These are phyloP conservation scores for Ophiostoma australiae DNA, from an alignment of 2,329 filamentous ascomycete species.

Conservation along the genomic window DNA sequence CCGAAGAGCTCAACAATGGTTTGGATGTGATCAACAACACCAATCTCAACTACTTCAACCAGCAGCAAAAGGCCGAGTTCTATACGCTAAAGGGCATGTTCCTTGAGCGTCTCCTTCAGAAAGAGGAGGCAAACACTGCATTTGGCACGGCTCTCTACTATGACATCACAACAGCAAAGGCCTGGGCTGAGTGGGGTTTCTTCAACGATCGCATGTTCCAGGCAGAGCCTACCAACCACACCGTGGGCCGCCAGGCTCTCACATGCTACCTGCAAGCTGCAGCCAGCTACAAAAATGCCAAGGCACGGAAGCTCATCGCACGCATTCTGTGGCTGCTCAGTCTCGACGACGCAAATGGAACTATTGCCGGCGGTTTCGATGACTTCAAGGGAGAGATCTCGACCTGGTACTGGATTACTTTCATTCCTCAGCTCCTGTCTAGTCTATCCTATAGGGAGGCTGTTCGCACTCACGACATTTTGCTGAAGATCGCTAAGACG, in stretches of 20 bases:
- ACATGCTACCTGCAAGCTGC: constrained; percentile 96
- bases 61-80: constrained; percentile 95
- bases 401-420: constrained; percentile 99
- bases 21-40: constrained; percentile 99
- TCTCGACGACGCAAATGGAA: constrained; percentile 80
- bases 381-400: constrained; percentile 96
- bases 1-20: constrained; percentile 82
- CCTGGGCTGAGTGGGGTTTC: constrained; percentile 98
- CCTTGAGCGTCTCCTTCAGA: constrained; percentile 84
- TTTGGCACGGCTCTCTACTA: constrained; percentile 95
- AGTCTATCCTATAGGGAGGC: constrained; percentile 90
- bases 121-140: constrained; percentile 85
- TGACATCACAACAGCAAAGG: constrained; percentile 90
- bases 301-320: constrained; percentile 88
- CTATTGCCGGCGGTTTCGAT: constrained; percentile 80
- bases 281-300: constrained; percentile 93
- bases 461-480: constrained; percentile 74
- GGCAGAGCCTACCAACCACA: constrained; percentile 74
- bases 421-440: constrained; percentile 91
- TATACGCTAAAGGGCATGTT: constrained; percentile 99
- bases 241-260: constrained; percentile 81
- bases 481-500: constrained; percentile 89
- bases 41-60: constrained; percentile 96
- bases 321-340: constrained; percentile 94
- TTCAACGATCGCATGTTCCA: constrained; percentile 98